Base-by-base conservation (phyloP, 140 eudicot genomes). In the Cichorium intybus region DNA sequence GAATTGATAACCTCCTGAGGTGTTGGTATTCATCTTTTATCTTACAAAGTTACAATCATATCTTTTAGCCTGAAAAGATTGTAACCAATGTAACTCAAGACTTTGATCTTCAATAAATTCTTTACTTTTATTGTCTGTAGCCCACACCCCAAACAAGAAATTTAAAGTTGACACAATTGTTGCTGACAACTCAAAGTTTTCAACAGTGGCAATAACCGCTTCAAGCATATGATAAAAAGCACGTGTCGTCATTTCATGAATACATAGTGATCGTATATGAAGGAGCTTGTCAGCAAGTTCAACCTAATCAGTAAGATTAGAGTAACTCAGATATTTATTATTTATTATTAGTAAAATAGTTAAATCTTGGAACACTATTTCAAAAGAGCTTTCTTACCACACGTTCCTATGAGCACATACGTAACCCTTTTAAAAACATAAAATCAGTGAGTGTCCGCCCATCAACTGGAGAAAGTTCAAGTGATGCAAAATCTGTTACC, bases 401-500 rank as follows among this genome's bases (percentile, higher is more conserved):
- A 72, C 84, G 91, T 69, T 95, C 99, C 79, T 89, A 77, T 66
- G 99, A 94, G 52, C 79, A 85, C 95, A 94, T 89, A 74, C 71
- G 86, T 50, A 94, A 76, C 69, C 99, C 99, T 79, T 97, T 82
- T 63, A 94, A 76, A 80, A 89, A 97, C 99, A 94, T 94, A 84
- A 94, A 94, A 74, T 94, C 99, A 17, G 99, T 94, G 58, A 94
- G 80, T 34, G 97, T 94, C 49, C 99, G 99, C 11, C 99, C 99
- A 84, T 94, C 99, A 74, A 94, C 99, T 11, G 99, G 99, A 76
- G 99, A 94, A 64, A 94, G 99, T 86, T 94, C 99, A 56, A 94
- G 97, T 62, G 99, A 94, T 78, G 81, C 95, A 60, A 89, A 94
- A 80, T 94, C 99, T 64, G 99, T 80, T 34, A 94, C 97, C 99